Conservation (phyloP, 441 rosid species). For the Sinapis alba region DNA sequence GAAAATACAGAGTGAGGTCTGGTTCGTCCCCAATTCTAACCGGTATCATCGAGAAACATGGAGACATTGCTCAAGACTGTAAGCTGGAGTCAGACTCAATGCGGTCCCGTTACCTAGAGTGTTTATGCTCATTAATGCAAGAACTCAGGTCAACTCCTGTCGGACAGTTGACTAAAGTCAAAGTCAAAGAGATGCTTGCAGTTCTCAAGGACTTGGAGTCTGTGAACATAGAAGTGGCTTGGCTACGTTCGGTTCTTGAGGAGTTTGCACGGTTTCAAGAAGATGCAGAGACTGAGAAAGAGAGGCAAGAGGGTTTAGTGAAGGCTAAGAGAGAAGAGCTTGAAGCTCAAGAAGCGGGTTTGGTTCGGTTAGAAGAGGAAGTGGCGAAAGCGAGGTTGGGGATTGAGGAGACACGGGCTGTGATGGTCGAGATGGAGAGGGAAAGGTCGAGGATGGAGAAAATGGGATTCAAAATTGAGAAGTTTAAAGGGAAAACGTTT, state of each 20-base stretch:
- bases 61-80: slow-evolving; percentile 73
- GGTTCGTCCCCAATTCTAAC: slow-evolving; percentile 48
- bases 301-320: slow-evolving; percentile 35
- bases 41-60: slow-evolving; percentile 57
- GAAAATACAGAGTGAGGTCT: slow-evolving; percentile 60
- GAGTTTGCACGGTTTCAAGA: slow-evolving; percentile 47
- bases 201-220: slow-evolving; percentile 73
- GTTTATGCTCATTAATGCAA: slow-evolving; percentile 67
- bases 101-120: slow-evolving; percentile 68
- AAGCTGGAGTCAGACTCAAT: slow-evolving; percentile 63
- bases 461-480: slow-evolving; percentile 37
- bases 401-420: slow-evolving; percentile 38
- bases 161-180: slow-evolving; percentile 57
- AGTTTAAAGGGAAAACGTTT: slow-evolving; percentile 41
- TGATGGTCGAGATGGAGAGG: slow-evolving; percentile 38
- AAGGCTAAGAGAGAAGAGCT: slow-evolving; percentile 55
- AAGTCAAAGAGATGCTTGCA: slow-evolving; percentile 65
- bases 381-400: slow-evolving; percentile 34
- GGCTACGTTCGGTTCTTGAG: slow-evolving; percentile 58
- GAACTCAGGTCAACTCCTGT: slow-evolving; percentile 58
- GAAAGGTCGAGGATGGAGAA: slow-evolving; percentile 45
- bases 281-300: slow-evolving; percentile 43
- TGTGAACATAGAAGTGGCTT: slow-evolving; percentile 59
- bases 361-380: slow-evolving; percentile 45
- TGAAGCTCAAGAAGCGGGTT: slow-evolving; percentile 44